Evolutionary conservation across 225 moss, liverwort and hornwort genomes (phyloP).

Genomic region (Thuidium tamariscinum): DNA sequence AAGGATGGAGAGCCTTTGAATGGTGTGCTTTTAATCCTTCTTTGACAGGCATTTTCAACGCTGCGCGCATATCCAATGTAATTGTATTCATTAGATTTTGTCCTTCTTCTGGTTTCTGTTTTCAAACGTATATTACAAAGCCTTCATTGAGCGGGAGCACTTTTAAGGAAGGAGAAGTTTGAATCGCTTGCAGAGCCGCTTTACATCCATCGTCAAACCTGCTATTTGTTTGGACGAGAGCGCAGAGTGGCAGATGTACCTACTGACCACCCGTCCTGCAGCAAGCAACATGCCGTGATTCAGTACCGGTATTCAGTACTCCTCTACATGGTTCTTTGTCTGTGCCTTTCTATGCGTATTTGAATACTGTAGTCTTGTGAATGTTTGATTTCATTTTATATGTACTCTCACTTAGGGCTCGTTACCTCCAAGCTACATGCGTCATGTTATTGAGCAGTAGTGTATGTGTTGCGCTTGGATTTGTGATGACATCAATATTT

Average conservation of each 20-base stretch:
- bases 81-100: background rate
- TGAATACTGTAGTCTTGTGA: background rate
- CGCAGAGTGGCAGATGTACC: constrained; percentile 92
- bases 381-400: background rate
- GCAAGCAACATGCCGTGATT: constrained; percentile 99
- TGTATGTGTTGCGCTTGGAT: background rate
- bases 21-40: constrained; percentile 21
- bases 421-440: background rate
- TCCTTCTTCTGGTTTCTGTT: background rate
- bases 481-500: background rate
- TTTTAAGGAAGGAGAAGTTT: background rate
- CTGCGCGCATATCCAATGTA: background rate
- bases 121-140: background rate
- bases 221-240: constrained; percentile 97
- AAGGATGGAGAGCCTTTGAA: constrained; percentile 95
- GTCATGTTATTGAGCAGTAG: background rate
- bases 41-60: background rate
- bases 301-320: constrained; percentile 70
- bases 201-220: constrained; percentile 98
- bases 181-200: constrained; percentile 62
- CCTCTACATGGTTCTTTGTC: background rate
- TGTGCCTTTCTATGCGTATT: background rate
- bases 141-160: background rate
- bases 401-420: background rate
- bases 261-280: constrained; percentile 98